Conservation (phyloP, 257 asterid species). For the Verbascum thapsus region DNA sequence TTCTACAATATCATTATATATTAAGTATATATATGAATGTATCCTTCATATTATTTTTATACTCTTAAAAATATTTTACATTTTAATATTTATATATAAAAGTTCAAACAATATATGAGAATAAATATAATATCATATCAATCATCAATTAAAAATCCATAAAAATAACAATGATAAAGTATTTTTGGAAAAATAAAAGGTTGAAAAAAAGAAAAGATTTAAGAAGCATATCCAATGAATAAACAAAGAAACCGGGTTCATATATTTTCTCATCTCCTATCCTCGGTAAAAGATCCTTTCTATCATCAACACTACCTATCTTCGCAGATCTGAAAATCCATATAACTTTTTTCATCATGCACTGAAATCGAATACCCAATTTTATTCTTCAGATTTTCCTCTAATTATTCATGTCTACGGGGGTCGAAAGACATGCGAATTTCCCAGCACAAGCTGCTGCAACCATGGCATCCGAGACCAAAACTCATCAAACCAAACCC, state of each 20-base stretch:
- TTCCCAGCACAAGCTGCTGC: constrained; percentile 51
- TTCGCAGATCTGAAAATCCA: constrained; percentile 38
- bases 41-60: no score
- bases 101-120: no score
- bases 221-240: constrained; percentile 29
- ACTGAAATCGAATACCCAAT: constrained; percentile 16
- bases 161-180: neutral
- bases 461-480: constrained; percentile 41
- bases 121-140: no score
- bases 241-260: constrained; percentile 43
- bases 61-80: no score
- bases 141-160: neutral
- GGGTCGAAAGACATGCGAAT: constrained; percentile 59
- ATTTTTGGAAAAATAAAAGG: neutral
- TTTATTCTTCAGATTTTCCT: no score
- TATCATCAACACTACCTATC: neutral
- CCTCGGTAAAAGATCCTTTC: constrained; percentile 40
- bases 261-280: constrained; percentile 35
- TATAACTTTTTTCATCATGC: constrained; percentile 11
- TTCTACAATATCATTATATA: no score
- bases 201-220: neutral
- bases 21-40: no score
- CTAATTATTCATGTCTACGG: constrained; percentile 43
- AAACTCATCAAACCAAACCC: constrained; percentile 41
- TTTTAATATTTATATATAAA: no score